Percentiles rank a stretch among this genome's conserved stretches.
Conservation (phyloP, 2,329 filamentous ascomycete genomes). For the Aspergillus novoparasiticus region DNA sequence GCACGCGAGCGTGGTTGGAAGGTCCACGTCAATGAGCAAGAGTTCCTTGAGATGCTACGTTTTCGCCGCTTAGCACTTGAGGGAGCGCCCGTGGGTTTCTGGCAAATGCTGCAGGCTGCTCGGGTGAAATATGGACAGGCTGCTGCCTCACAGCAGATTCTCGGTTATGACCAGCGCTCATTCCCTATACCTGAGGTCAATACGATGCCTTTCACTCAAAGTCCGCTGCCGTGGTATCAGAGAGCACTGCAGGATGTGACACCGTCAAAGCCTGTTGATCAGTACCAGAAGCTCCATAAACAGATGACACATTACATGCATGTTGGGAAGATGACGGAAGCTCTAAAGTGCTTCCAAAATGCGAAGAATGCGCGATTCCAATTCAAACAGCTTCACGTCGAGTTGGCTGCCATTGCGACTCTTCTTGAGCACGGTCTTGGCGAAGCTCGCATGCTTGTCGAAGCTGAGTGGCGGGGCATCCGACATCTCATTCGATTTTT, state of each 20-base stretch:
- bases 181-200: conserved; percentile 31
- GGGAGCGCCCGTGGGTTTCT: conserved; percentile 39
- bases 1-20: conserved; percentile 37
- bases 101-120: conserved; percentile 44
- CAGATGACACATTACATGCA: conserved; percentile 43
- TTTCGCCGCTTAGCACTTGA: conserved; percentile 38
- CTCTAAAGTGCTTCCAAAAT: conserved; percentile 32
- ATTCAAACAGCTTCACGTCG: conserved; percentile 38
- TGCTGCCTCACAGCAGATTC: conserved; percentile 36
- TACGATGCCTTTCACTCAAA: conserved; percentile 25
- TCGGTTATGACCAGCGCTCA: conserved; percentile 38
- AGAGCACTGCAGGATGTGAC: conserved; percentile 32
- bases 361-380: conserved; percentile 32
- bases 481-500: conserved; percentile 27
- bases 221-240: conserved; percentile 32
- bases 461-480: conserved; percentile 32
- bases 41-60: conserved; percentile 37
- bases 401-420: conserved; percentile 40
- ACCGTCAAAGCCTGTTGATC: conserved; percentile 31
- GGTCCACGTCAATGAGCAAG: conserved; percentile 30
- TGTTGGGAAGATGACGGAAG: conserved; percentile 35
- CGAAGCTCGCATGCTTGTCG: conserved; percentile 36
- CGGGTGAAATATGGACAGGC: conserved; percentile 34
- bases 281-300: conserved; percentile 37
- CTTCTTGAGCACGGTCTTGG: conserved; percentile 34